Percentiles rank a stretch among this genome's conserved stretches.
These are phyloP conservation scores for Sequoia sempervirens DNA, from an alignment of 75 land plant genomes.

Conservation along the genomic window DNA sequence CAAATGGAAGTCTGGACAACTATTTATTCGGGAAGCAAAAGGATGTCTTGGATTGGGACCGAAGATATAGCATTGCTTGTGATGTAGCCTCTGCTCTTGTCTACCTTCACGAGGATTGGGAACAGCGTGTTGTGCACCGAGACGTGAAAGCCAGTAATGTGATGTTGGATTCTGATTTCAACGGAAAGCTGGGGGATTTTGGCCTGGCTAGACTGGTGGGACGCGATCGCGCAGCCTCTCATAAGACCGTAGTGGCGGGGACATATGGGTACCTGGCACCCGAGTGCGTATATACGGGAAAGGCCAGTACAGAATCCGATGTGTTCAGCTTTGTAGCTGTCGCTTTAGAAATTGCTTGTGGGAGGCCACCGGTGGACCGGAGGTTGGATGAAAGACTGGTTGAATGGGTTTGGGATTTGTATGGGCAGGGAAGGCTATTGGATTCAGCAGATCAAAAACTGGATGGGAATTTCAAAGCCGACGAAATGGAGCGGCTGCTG, in stretches of 20 bases:
- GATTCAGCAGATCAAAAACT: constrained; percentile 26
- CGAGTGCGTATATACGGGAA: constrained; percentile 16
- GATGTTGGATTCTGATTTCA: constrained; percentile 43
- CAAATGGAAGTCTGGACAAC: constrained; percentile 13
- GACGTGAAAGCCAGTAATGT: constrained; percentile 53
- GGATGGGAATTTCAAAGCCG: constrained; percentile 19
- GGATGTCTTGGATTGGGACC: constrained; percentile 5
- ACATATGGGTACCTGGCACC: constrained; percentile 44
- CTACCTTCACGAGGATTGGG: too few species aligned
- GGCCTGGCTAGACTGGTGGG: constrained; percentile 39
- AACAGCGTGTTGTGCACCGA: constrained; percentile 35
- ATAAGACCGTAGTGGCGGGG: constrained; percentile 25
- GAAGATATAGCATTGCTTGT: constrained; percentile 22
- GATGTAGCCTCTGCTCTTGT: constrained; percentile 37
- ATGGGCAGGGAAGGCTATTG: constrained; percentile 12
- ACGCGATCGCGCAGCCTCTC: constrained; percentile 12
- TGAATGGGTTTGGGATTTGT: constrained; percentile 38
- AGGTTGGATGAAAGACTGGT: constrained; percentile 15
- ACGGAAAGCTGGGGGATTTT: constrained; percentile 44
- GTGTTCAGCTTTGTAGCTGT: constrained; percentile 41
- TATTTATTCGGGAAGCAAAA: neutral
- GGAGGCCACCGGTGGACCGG: constrained; percentile 11
- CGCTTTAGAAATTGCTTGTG: constrained; percentile 26
- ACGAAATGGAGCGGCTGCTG: constrained; percentile 47
- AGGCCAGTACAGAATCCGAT: constrained; percentile 30